phyloP scores from a whole-genome alignment of 805 yeast genomes.

The Ogataea salicorniae region DNA sequence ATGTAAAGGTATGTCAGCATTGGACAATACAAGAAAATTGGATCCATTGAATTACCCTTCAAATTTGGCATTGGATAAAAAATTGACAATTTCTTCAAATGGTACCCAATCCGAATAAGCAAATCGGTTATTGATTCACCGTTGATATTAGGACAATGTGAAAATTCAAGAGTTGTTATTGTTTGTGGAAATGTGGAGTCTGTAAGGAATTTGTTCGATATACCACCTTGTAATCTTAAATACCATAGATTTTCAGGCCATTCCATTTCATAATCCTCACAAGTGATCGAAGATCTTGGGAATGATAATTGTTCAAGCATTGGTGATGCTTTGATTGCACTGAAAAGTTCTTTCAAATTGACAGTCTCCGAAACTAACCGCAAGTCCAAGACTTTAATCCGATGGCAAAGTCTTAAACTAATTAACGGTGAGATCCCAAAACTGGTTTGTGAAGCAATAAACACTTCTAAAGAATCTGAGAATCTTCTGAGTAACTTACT shows the following conservation, averaged over 20 bases:
- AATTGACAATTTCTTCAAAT: conserved; percentile 57
- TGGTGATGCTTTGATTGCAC: conserved; percentile 59
- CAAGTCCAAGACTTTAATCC: conserved; percentile 63
- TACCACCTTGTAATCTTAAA: conserved; percentile 82
- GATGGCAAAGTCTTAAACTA: conserved; percentile 67
- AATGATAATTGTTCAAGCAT: conserved; percentile 71
- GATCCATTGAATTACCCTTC: conserved; percentile 63
- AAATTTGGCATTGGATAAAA: conserved; percentile 88
- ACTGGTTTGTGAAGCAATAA: conserved; percentile 91
- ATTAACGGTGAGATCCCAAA: conserved; percentile 88
- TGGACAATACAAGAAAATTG: conserved; percentile 72
- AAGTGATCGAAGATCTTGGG: conserved; percentile 80
- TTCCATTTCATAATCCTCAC: conserved; percentile 49
- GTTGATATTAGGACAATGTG: conserved; percentile 79
- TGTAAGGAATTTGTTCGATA: conserved; percentile 71
- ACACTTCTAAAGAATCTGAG: conserved; percentile 54
- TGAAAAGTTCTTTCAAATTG: conserved; percentile 72
- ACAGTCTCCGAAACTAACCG: conserved; percentile 88
- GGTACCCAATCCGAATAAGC: conserved; percentile 59
- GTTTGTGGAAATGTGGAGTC: conserved; percentile 69
- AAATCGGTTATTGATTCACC: conserved; percentile 61
- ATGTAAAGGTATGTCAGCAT: conserved; percentile 56
- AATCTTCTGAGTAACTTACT: conserved; percentile 80
- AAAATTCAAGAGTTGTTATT: conserved; percentile 66
- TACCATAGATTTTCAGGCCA: conserved; percentile 83